Evolutionary conservation across 768 basidiomycete genomes (phyloP), one percentile per base, ranked within the genome.

Genomic region (Tylopilus subfusipes): DNA sequence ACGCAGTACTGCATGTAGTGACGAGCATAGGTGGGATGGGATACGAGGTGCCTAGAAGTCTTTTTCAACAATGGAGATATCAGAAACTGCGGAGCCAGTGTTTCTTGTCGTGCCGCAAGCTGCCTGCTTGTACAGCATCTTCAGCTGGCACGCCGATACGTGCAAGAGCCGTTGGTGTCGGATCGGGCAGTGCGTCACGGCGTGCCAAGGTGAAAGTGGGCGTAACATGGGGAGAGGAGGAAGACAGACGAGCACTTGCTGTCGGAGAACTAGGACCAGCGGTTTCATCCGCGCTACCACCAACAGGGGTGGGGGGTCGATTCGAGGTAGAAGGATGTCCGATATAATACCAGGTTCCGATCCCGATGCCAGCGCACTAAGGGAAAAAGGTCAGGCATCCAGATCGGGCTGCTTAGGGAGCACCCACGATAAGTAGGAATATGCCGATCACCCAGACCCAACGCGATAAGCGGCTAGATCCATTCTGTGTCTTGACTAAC

Each of bases 381-480:
- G n/a, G n/a, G 47, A 7, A 51, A 34, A 38, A 39, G 19, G 34
- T 54, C 31, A 44, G 25, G 42, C 10, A 30, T 49, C 19, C 30
- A 29, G 14, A 12, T 16, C 3, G 22, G 25, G 11, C 13, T 12
- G 11, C 16, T 33, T 24, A 8, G 36, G 52, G 34, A 42, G 10
- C 8, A 72, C 81, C 45, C 63, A 82, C 81, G 19, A 83, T 48
- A 50, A 90, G 60, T 36, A 91, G 62, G 27, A 82, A 2, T 16
- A 90, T 56, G n/a, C 82, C 87, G 36, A 83, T 61, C 47, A 89
- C 54, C 84, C 86, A 90, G 3, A 91, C 81, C 83, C 82, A 88
- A 33, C 82, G 77, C 5, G 80, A 81, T 54, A 85, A 63, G 25
- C 79, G 75, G n/a, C 69, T 76, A 0, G 72, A 65, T 22, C 84